These are phyloP conservation scores for Dothistroma septosporum DNA, from an alignment of 2,329 filamentous ascomycete species.

Conservation along the genomic window DNA sequence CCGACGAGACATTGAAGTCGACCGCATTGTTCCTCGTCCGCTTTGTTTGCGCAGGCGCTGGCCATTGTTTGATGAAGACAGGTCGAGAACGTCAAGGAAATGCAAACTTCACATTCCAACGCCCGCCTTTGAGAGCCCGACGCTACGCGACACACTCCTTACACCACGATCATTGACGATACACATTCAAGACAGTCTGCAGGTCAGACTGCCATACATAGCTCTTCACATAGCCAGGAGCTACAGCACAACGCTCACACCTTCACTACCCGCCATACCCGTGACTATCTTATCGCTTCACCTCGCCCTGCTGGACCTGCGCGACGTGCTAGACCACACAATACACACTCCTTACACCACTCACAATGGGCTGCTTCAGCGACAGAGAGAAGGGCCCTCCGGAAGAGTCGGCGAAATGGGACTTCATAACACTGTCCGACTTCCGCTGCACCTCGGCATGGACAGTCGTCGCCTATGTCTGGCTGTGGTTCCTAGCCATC, in stretches of 20 bases:
- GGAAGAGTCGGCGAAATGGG: conserved; percentile 64
- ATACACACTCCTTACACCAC: not conserved
- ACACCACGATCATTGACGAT: conserved; percentile 2
- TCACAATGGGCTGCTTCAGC: conserved; percentile 35
- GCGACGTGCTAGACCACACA: conserved; percentile 3
- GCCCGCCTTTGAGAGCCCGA: conserved; percentile 1
- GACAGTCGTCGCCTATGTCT: conserved; percentile 73
- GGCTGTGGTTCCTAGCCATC: conserved; percentile 74
- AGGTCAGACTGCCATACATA: conserved; percentile 14
- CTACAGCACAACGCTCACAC: conserved; percentile 1
- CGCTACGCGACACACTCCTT: conserved; percentile 6
- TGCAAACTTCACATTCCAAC: conserved; percentile 2
- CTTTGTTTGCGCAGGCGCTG: not conserved
- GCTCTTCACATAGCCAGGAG: not conserved
- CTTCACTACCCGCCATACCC: conserved; percentile 2
- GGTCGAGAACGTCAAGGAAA: not conserved
- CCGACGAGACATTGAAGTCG: not conserved
- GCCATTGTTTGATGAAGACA: conserved; percentile 1
- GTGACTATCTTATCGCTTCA: not conserved
- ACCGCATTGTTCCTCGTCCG: not conserved
- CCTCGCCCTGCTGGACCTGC: conserved; percentile 17
- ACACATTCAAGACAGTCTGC: conserved; percentile 15
- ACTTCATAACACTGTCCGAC: conserved; percentile 72
- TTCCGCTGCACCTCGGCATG: conserved; percentile 81
- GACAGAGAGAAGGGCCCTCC: conserved; percentile 38